These are phyloP conservation scores for Stereum hirsutum DNA, from an alignment of 1,284 basidiomycete genomes.

Conservation along the genomic window DNA sequence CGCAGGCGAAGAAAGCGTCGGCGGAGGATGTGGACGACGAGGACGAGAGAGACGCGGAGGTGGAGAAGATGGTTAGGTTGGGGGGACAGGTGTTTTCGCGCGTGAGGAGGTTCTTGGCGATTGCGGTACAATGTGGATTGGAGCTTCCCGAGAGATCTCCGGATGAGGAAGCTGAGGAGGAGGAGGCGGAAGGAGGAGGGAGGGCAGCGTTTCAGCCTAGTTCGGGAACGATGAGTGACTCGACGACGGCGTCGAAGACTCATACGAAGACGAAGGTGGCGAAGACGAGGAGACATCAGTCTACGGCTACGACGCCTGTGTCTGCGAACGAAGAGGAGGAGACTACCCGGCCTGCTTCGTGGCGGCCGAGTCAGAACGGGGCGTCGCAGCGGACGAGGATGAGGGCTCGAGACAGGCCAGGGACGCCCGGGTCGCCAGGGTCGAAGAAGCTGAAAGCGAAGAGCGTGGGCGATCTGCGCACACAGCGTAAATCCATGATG, in stretches of 20 bases:
- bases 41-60: conserved; percentile 43
- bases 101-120: conserved; percentile 59
- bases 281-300: too few species aligned
- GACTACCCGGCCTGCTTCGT: conserved; percentile 5
- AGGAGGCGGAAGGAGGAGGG: too few species aligned
- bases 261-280: too few species aligned
- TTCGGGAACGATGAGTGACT: conserved; percentile 24
- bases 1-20: conserved; percentile 75
- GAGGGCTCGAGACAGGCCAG: conserved; percentile 15
- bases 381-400: conserved; percentile 9
- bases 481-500: conserved; percentile 18
- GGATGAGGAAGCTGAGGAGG: conserved; percentile 15
- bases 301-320: conserved; percentile 5
- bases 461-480: conserved; percentile 46
- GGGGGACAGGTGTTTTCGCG: conserved; percentile 69
- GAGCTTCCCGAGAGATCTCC: conserved; percentile 50
- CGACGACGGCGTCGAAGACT: conserved; percentile 5
- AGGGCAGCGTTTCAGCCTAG: too few species aligned
- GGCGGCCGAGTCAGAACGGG: conserved; percentile 6
- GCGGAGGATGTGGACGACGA: conserved; percentile 37
- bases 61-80: conserved; percentile 65
- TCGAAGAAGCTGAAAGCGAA: conserved; percentile 35
- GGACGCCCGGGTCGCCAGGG: conserved; percentile 19
- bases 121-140: conserved; percentile 76
- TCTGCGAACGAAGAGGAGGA: conserved; percentile 9